Evolutionary conservation across 495 filamentous ascomycete genomes (phyloP).

Genomic region (Clavariopsis aquatica): DNA sequence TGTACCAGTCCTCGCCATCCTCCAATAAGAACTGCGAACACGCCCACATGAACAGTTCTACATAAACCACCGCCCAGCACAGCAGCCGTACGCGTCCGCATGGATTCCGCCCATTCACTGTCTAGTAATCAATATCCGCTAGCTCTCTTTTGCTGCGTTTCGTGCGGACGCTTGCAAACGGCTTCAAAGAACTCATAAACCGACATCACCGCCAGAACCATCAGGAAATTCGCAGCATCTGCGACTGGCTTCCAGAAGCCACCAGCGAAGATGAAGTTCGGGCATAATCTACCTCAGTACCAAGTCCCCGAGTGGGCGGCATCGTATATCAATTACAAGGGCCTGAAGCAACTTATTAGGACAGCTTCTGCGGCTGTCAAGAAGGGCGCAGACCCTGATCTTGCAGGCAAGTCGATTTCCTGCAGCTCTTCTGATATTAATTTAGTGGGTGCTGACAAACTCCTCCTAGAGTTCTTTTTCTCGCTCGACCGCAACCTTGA

Average conservation of each 20-base stretch:
- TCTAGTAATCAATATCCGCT: neutral
- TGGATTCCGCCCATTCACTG: constrained; percentile 5
- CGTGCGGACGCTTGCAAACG: constrained; percentile 9
- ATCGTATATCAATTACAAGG: constrained; percentile 94
- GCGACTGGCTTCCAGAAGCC: neutral
- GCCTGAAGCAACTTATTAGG: constrained; percentile 92
- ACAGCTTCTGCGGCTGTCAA: constrained; percentile 62
- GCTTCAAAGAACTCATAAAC: neutral
- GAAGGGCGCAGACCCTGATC: constrained; percentile 71
- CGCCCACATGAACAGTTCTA: constrained; percentile 6
- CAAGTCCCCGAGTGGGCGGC: constrained; percentile 96
- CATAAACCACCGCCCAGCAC: neutral
- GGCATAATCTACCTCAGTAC: constrained; percentile 74
- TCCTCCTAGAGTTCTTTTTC: constrained; percentile 78
- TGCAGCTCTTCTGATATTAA: neutral
- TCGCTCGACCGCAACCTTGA: constrained; percentile 94
- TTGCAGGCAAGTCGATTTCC: constrained; percentile 56
- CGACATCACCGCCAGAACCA: neutral
- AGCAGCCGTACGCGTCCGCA: neutral
- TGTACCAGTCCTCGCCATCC: neutral
- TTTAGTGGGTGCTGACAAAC: neutral
- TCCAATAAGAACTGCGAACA: constrained; percentile 22
- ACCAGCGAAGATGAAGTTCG: constrained; percentile 42
- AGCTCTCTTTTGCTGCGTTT: constrained; percentile 4
- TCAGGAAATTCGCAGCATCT: neutral